Evolutionary conservation across 108 stramenopile genomes (phyloP).

Genomic region (Fistulifera solaris): DNA sequence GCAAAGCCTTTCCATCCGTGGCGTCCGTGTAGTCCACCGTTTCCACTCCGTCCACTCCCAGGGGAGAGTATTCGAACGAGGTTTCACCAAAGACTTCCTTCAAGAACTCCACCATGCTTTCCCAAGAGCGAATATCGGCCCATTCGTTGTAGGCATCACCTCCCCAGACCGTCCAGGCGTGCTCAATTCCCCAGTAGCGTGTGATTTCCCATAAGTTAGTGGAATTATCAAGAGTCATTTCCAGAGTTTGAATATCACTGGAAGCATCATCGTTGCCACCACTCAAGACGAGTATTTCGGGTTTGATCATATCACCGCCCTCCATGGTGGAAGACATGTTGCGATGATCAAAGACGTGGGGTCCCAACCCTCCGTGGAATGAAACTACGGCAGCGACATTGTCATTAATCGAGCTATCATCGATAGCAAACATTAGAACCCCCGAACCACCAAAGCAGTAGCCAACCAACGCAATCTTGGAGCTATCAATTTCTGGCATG

Average conservation of each 20-base stretch:
- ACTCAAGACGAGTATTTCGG: slow-evolving; percentile 21
- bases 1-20: background rate
- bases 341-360: background rate
- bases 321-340: slow-evolving; percentile 16
- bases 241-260: slow-evolving; percentile 16
- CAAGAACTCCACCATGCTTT: slow-evolving; percentile 18
- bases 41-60: background rate
- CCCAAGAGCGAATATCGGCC: slow-evolving; percentile 36
- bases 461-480: slow-evolving; percentile 27
- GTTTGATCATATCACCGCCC: slow-evolving; percentile 3
- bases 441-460: slow-evolving; percentile 36
- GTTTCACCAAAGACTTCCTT: slow-evolving; percentile 18
- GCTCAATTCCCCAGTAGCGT: slow-evolving; percentile 31
- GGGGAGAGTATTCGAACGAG: slow-evolving; percentile 4
- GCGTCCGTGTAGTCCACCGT: background rate
- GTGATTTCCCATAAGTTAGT: slow-evolving; percentile 33
- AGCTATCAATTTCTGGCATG: slow-evolving; percentile 17
- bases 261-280: slow-evolving; percentile 29
- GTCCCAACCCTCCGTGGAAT: slow-evolving; percentile 29
- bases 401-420: slow-evolving; percentile 1
- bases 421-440: slow-evolving; percentile 20
- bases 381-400: slow-evolving; percentile 23
- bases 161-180: slow-evolving; percentile 31
- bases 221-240: slow-evolving; percentile 13
- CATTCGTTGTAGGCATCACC: slow-evolving; percentile 29